Evolutionary conservation across 2,329 filamentous ascomycete genomes (phyloP).

Genomic region (Chalaropsis thielavioides): DNA sequence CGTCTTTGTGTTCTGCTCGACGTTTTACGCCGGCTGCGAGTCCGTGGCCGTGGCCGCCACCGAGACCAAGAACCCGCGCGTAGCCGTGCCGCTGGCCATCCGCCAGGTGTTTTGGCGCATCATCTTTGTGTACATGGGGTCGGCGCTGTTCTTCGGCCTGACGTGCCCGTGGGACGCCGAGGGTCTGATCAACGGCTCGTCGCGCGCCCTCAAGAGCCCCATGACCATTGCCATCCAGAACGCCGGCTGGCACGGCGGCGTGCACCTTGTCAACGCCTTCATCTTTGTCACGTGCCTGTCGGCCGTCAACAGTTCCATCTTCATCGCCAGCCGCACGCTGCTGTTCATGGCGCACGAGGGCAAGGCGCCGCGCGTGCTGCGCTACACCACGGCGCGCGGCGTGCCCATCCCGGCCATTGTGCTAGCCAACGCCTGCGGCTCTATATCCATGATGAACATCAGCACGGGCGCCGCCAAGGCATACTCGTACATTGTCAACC

Average conservation of each 20-base stretch:
- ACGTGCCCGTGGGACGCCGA: constrained; percentile 55
- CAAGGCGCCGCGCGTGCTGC: constrained; percentile 56
- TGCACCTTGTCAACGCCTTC: constrained; percentile 64
- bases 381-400: constrained; percentile 51
- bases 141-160: constrained; percentile 60
- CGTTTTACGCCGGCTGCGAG: constrained; percentile 55
- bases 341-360: constrained; percentile 61
- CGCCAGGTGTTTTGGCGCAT: constrained; percentile 48
- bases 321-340: constrained; percentile 60
- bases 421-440: constrained; percentile 55
- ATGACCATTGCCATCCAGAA: constrained; percentile 62
- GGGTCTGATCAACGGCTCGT: constrained; percentile 45
- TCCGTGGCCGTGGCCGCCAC: constrained; percentile 49
- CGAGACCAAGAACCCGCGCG: constrained; percentile 43
- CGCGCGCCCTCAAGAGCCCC: constrained; percentile 52
- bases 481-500: constrained; percentile 55
- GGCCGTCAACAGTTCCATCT: constrained; percentile 61
- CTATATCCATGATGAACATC: constrained; percentile 62
- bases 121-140: constrained; percentile 51
- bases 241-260: constrained; percentile 57
- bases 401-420: constrained; percentile 47
- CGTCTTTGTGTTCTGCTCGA: constrained; percentile 56
- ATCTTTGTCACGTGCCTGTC: constrained; percentile 59
- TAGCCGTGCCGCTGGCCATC: constrained; percentile 43
- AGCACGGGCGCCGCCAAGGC: constrained; percentile 50